Percentiles rank a stretch among this genome's conserved stretches.
These are phyloP conservation scores for Citrullus mucosospermus DNA, from an alignment of 306 rosid genomes.

Conservation along the genomic window DNA sequence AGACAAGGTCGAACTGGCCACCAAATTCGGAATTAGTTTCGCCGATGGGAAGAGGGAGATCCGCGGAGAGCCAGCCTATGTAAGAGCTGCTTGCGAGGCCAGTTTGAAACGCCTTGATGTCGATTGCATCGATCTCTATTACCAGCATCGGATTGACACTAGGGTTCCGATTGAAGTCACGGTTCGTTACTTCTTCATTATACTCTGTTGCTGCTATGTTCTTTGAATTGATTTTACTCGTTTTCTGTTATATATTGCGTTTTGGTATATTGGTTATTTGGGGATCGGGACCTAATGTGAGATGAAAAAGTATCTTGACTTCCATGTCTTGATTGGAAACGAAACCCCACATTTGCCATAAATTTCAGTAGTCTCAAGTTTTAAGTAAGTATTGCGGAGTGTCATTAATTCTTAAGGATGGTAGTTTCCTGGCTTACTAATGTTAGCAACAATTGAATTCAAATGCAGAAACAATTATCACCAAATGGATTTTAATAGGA, in stretches of 20 bases:
- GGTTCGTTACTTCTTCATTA: conserved; percentile 6
- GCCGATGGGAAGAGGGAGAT: conserved; percentile 18
- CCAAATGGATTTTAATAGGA: too few relatives aligned
- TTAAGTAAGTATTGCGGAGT: background rate
- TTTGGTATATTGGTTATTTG: background rate
- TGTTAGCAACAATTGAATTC: too few relatives aligned
- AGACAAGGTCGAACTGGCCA: conserved; percentile 28
- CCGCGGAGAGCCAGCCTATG: conserved; percentile 43
- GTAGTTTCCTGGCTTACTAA: background rate
- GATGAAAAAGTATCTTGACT: background rate
- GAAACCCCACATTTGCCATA: background rate
- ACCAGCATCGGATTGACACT: conserved; percentile 35
- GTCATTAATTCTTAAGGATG: background rate
- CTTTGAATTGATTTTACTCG: background rate
- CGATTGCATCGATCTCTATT: conserved; percentile 43
- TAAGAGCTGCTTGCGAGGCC: conserved; percentile 42
- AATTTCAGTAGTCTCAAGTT: background rate
- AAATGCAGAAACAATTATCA: too few relatives aligned
- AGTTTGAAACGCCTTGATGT: conserved; percentile 42
- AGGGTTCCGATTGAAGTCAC: conserved; percentile 46
- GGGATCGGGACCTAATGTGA: background rate
- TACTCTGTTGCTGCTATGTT: background rate
- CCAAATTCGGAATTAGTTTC: conserved; percentile 27
- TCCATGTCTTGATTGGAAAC: background rate
- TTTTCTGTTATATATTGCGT: background rate